phyloP scores from a whole-genome alignment of 2,329 filamentous ascomycete species.

The Curvularia spicifera region DNA sequence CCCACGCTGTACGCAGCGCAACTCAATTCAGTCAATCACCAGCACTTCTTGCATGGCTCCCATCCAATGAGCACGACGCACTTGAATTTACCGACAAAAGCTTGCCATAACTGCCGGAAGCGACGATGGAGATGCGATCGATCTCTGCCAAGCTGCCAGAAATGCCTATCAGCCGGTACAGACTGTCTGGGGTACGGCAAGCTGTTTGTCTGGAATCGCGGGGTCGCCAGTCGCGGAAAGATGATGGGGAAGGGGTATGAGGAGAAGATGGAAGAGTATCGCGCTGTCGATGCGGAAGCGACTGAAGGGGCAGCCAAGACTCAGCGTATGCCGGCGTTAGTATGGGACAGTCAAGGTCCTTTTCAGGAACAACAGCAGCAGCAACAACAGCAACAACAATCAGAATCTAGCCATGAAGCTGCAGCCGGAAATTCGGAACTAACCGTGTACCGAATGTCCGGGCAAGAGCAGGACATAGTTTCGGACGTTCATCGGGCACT shows the following conservation, averaged over 20 bases:
- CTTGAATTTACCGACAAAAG: conserved; percentile 44
- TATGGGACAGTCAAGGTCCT: conserved; percentile 24
- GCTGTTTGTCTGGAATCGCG: conserved; percentile 65
- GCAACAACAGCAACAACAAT: conserved; percentile 8
- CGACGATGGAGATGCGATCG: conserved; percentile 68
- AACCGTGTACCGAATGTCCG: conserved; percentile 2
- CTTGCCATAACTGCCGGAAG: conserved; percentile 68
- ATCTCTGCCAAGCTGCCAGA: conserved; percentile 65
- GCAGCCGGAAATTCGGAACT: not conserved
- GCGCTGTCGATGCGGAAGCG: conserved; percentile 4
- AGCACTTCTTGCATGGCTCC: conserved; percentile 41
- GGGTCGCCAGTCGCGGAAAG: conserved; percentile 59
- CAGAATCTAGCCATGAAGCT: not conserved
- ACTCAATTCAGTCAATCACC: conserved; percentile 30
- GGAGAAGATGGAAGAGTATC: conserved; percentile 31
- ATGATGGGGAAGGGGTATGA: conserved; percentile 62
- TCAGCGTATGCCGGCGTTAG: conserved; percentile 26
- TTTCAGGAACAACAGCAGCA: not conserved
- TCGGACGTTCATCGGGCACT: conserved; percentile 52
- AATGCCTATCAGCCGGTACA: conserved; percentile 62
- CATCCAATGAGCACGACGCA: conserved; percentile 42
- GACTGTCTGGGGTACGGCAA: conserved; percentile 68
- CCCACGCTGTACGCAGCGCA: conserved; percentile 10
- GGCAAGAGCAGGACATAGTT: conserved; percentile 26
- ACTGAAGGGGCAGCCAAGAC: conserved; percentile 36